phyloP scores from a whole-genome alignment of 352 stramenopile species.

The Aphanomyces stellatus region DNA sequence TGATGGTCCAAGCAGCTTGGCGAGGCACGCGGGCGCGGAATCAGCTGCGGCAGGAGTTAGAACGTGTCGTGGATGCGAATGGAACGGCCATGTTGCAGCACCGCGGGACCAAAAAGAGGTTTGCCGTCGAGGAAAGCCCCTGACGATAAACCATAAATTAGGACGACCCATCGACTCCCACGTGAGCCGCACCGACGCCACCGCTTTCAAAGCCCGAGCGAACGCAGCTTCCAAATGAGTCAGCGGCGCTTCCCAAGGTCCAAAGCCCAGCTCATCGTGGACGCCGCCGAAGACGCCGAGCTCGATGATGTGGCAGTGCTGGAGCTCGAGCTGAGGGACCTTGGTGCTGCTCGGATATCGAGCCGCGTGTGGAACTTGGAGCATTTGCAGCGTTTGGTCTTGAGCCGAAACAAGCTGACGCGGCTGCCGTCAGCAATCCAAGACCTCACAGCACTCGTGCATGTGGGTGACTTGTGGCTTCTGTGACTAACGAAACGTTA shows the following conservation, averaged over 20 bases:
- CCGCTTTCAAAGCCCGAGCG: slow-evolving; percentile 19
- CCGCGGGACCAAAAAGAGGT: slow-evolving; percentile 23
- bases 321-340: slow-evolving; percentile 38
- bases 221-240: not conserved
- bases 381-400: slow-evolving; percentile 30
- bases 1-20: not conserved
- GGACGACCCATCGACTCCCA: not conserved
- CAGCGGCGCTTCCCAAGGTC: slow-evolving; percentile 41
- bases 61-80: not conserved
- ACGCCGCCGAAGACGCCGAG: slow-evolving; percentile 22
- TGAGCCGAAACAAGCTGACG: slow-evolving; percentile 42
- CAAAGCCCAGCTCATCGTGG: slow-evolving; percentile 39
- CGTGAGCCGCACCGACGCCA: not conserved
- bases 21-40: not conserved
- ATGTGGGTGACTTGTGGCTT: not conserved
- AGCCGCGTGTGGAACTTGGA: slow-evolving; percentile 66
- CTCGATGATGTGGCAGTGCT: slow-evolving; percentile 7
- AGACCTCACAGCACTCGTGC: slow-evolving; percentile 43
- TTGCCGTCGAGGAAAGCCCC: slow-evolving; percentile 23
- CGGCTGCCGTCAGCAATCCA: slow-evolving; percentile 66
- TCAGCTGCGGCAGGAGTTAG: not conserved
- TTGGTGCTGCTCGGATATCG: slow-evolving; percentile 46
- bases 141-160: not conserved
- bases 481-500: no score
- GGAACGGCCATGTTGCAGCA: slow-evolving; percentile 23